These are phyloP conservation scores for Saccharomycopsis babjevae DNA, from an alignment of 805 yeast genomes.

Conservation along the genomic window DNA sequence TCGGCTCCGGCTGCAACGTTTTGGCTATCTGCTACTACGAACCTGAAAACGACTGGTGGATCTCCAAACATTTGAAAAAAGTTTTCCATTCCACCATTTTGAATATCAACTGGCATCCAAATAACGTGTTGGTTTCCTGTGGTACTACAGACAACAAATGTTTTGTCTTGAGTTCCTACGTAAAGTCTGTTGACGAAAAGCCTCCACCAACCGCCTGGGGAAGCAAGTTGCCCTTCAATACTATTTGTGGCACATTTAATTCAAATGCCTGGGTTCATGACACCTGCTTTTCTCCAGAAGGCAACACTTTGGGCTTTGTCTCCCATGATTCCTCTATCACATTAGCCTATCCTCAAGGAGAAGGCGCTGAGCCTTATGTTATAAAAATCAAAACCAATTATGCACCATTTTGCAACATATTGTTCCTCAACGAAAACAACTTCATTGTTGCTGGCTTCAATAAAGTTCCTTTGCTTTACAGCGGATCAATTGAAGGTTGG, in stretches of 20 bases:
- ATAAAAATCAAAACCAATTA: conserved; percentile 51
- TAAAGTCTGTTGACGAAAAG: conserved; percentile 79
- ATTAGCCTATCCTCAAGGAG: conserved; percentile 66
- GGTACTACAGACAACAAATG: conserved; percentile 94
- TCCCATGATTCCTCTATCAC: conserved; percentile 82
- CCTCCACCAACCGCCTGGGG: conserved; percentile 89
- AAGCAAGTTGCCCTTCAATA: conserved; percentile 86
- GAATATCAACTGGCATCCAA: conserved; percentile 86
- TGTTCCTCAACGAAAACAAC: conserved; percentile 57
- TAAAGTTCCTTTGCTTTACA: conserved; percentile 79
- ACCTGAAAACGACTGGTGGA: conserved; percentile 98
- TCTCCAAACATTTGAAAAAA: conserved; percentile 91
- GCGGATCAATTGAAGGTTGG: conserved; percentile 60
- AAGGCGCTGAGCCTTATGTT: conserved; percentile 47
- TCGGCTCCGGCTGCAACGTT: conserved; percentile 89
- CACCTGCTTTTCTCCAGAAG: conserved; percentile 73
- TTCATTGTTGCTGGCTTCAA: conserved; percentile 87
- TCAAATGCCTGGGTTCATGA: conserved; percentile 81
- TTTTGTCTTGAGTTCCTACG: conserved; percentile 77
- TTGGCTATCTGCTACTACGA: conserved; percentile 96
- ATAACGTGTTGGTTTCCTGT: conserved; percentile 74
- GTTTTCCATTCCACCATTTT: conserved; percentile 86
- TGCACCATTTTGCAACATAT: conserved; percentile 71
- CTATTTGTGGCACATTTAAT: conserved; percentile 72
- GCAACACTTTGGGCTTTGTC: conserved; percentile 68